Evolutionary conservation across 192 early-diverging fungal species (phyloP).

Genomic region (Coemansia sp.): DNA sequence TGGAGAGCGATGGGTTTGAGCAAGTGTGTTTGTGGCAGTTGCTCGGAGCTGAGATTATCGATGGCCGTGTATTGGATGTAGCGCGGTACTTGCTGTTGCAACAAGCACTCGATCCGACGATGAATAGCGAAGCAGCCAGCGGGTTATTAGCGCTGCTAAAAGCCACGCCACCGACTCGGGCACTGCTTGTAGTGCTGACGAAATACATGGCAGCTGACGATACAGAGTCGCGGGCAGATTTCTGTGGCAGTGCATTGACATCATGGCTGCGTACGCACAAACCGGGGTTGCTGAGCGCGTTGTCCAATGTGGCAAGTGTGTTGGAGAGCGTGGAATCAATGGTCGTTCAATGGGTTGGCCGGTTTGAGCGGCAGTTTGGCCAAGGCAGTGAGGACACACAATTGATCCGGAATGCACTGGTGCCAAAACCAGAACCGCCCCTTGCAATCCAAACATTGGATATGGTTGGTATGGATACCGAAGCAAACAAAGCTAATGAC

Average conservation of each 20-base stretch:
- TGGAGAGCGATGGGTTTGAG: conserved; percentile 54
- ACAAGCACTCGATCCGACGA: conserved; percentile 12
- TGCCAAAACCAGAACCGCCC: background rate
- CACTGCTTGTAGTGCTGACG: conserved; percentile 2
- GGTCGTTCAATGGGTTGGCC: conserved; percentile 8
- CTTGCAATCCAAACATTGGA: background rate
- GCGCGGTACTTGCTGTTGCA: conserved; percentile 13
- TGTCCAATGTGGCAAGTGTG: background rate
- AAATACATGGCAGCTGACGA: conserved; percentile 9
- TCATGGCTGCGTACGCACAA: conserved; percentile 36
- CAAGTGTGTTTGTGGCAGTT: conserved; percentile 62
- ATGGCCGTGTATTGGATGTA: conserved; percentile 8
- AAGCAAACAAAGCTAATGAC: no score
- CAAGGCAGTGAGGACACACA: background rate
- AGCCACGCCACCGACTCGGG: conserved; percentile 24
- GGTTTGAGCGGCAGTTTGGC: conserved; percentile 7
- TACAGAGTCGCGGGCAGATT: conserved; percentile 17
- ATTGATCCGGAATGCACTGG: background rate
- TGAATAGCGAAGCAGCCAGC: conserved; percentile 49
- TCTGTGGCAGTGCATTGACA: conserved; percentile 33
- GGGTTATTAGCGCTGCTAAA: conserved; percentile 51
- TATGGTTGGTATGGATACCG: no score
- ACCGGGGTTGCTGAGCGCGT: background rate
- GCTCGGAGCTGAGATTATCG: conserved; percentile 44
- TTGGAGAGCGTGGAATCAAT: background rate